Evolutionary conservation across 495 filamentous ascomycete genomes (phyloP), one percentile per base, ranked within the genome.

Genomic region (Aspergillus funiculosus): DNA sequence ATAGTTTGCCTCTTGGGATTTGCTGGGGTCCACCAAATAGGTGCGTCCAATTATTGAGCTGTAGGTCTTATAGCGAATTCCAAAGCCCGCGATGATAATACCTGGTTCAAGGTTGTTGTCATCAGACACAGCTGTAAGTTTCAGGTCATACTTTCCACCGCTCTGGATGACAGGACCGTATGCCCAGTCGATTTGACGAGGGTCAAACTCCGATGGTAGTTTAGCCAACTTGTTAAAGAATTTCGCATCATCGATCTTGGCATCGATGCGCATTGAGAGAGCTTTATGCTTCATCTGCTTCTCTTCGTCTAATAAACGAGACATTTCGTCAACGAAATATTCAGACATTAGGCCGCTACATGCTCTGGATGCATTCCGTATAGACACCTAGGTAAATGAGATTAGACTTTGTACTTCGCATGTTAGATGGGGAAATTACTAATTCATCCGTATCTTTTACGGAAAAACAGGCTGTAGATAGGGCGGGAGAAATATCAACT

Each of bases 281-380:
- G 77, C 75, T 52, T 81, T 84, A 63, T 99, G 91, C 26, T 88
- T 91, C 59, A 97, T 87, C 56, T 95, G 94, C 71, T 95, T 94
- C 62, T 95, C 92, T 51, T 85, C 83, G 52, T 99, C 92, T 45
- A 99, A 78, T 38, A 96, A 80, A 48, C 82, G 82, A 30, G 91
- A 95, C 89, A 99, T 96, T 60, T 95, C 87, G 61, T 97, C 94
- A 42, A 96, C 80, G 61, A 96, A 96, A 63, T 89, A 97, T 42
- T 88, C 86, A 17, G 85, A 85, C 79, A 97, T 87, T 25, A 96
- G 71, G 30, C 87, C 89, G 47, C 90, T 89, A 50, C 89, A 94
- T 22, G 91, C 90, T 56, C 90, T 81, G 10, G 92, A 94, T 3
- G 92, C 88, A 54, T 88, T 90, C 32, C 94, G 81, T 76, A 97